These are phyloP conservation scores for Sporothrix pseudoabietina DNA, from an alignment of 2,329 filamentous ascomycete species.

Conservation along the genomic window DNA sequence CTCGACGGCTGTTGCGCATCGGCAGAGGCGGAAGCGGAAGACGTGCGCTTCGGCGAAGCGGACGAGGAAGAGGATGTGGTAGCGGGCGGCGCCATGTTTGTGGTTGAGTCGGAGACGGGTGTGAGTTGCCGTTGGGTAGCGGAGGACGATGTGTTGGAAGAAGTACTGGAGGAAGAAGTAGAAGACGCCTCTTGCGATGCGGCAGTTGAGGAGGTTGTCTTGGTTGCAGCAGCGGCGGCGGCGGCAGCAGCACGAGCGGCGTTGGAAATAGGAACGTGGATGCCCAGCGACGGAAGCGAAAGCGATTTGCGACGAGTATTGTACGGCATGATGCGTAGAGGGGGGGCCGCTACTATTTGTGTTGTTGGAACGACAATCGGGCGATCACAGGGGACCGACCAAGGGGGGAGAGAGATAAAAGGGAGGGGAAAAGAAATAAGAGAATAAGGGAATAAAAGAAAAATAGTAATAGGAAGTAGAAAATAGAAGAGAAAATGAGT, in stretches of 20 bases:
- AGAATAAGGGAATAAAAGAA: constrained; percentile 16
- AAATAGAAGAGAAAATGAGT: constrained; percentile 4
- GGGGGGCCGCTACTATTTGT: neutral
- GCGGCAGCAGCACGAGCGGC: constrained; percentile 54
- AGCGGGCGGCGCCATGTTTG: constrained; percentile 37
- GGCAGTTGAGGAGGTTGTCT: constrained; percentile 40
- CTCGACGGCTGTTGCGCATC: constrained; percentile 45
- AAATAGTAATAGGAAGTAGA: neutral
- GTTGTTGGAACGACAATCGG: neutral
- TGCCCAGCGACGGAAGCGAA: constrained; percentile 88
- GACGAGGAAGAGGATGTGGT: constrained; percentile 31
- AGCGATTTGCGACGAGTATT: constrained; percentile 96
- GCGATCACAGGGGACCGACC: constrained; percentile 7
- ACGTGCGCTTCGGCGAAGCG: constrained; percentile 35
- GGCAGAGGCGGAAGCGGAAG: neutral
- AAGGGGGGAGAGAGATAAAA: constrained; percentile 7
- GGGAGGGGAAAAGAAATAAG: neutral
- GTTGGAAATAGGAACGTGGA: constrained; percentile 74
- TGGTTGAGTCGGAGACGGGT: constrained; percentile 35
- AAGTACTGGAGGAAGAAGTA: neutral
- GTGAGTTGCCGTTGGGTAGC: neutral
- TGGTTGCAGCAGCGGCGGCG: constrained; percentile 41
- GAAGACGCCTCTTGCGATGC: constrained; percentile 14
- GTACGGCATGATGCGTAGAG: constrained; percentile 70
- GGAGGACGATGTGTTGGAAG: constrained; percentile 1